Conservation (phyloP, 257 asterid species). For the Salvia miltiorrhiza region DNA sequence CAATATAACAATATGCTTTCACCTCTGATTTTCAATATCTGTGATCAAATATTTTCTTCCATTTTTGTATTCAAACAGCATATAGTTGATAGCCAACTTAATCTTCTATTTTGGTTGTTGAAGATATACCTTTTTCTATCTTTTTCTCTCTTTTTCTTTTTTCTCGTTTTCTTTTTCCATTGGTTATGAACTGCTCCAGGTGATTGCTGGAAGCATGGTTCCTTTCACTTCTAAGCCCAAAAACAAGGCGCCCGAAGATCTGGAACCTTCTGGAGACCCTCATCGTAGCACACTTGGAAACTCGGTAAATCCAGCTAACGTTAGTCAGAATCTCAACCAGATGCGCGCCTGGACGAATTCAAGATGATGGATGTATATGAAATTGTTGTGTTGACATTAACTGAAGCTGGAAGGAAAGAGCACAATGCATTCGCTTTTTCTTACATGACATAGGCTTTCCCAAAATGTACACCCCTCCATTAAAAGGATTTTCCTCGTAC, state of each 20-base stretch:
- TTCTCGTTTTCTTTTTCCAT: background rate
- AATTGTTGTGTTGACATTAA: conserved; percentile 38
- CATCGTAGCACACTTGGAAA: conserved; percentile 35
- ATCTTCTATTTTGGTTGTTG: background rate
- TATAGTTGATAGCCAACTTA: background rate
- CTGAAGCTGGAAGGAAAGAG: conserved; percentile 33
- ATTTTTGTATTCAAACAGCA: background rate
- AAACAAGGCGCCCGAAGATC: conserved; percentile 36
- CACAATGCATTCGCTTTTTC: conserved; percentile 22
- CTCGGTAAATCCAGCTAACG: conserved; percentile 31
- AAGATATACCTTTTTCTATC: background rate
- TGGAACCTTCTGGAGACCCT: conserved; percentile 36
- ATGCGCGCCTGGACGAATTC: conserved; percentile 55
- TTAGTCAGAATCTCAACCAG: conserved; percentile 47
- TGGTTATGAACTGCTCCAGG: conserved; percentile 38
- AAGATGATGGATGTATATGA: conserved; percentile 35
- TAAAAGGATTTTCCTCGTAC: background rate
- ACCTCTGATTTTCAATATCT: background rate
- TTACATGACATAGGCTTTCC: conserved; percentile 37
- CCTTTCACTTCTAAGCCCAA: conserved; percentile 48
- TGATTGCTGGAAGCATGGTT: conserved; percentile 62
- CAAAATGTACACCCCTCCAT: conserved; percentile 27
- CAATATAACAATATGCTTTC: background rate
- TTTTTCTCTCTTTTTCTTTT: background rate
- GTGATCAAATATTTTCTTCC: background rate